These are phyloP conservation scores for Penicillium glabrum DNA, from an alignment of 2,329 filamentous ascomycete species.

Conservation along the genomic window DNA sequence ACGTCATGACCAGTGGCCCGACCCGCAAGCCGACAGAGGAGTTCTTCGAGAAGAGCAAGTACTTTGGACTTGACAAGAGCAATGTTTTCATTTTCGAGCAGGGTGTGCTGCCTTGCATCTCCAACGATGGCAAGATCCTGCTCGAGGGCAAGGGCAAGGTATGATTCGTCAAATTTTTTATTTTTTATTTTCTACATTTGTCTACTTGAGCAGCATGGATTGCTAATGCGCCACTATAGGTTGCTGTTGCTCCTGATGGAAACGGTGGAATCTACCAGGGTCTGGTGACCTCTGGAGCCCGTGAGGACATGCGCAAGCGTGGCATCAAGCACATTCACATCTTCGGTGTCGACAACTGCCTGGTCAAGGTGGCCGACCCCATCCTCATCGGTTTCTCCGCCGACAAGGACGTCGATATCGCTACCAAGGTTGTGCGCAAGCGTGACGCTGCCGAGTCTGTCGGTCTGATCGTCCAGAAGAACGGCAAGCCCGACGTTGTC, in stretches of 20 bases:
- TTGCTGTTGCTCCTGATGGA: slow-evolving; percentile 93
- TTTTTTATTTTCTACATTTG: background rate
- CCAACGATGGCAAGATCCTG: slow-evolving; percentile 95
- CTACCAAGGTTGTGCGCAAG: slow-evolving; percentile 99
- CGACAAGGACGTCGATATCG: slow-evolving; percentile 85
- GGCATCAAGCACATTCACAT: slow-evolving; percentile 94
- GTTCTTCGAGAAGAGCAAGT: slow-evolving; percentile 86
- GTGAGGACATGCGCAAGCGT: slow-evolving; percentile 83
- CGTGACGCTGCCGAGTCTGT: slow-evolving; percentile 94
- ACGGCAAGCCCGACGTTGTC: slow-evolving; percentile 93
- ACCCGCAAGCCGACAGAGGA: slow-evolving; percentile 88
- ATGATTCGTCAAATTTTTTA: slow-evolving; percentile 18
- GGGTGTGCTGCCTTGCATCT: slow-evolving; percentile 93
- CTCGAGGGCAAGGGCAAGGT: slow-evolving; percentile 84
- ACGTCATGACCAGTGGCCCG: slow-evolving; percentile 98
- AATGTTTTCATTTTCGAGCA: slow-evolving; percentile 96
- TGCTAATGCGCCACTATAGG: slow-evolving; percentile 36
- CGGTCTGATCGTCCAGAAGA: slow-evolving; percentile 89
- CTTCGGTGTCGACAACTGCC: slow-evolving; percentile 98
- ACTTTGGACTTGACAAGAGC: slow-evolving; percentile 82
- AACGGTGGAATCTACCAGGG: slow-evolving; percentile 97
- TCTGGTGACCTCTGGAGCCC: slow-evolving; percentile 73
- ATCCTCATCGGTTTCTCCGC: slow-evolving; percentile 93
- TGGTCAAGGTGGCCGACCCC: slow-evolving; percentile 98
- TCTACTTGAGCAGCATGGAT: background rate